Evolutionary conservation across 2,329 filamentous ascomycete species (phyloP), one percentile per base, ranked within the genome.

Genomic region (Penicillium sp.): DNA sequence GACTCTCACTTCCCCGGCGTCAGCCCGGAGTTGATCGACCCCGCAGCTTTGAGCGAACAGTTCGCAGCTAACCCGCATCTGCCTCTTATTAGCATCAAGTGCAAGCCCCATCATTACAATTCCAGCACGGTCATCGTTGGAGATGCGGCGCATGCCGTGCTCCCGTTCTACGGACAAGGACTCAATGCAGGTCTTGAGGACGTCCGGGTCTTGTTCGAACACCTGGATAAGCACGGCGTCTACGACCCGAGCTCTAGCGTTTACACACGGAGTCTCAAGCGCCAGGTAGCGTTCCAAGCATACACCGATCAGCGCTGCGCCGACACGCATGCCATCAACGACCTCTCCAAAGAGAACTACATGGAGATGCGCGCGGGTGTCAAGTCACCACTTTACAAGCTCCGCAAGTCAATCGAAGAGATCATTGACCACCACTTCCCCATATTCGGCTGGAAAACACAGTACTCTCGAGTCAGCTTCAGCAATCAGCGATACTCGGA

Each of bases 121-220:
- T 85, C 86, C 22, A 89, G 86, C 0, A 91, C 83, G 31, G 91
- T 96, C 56, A 91, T 99, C 46, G 71, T 99, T 34, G 94, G 94
- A 55, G 94, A 99, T 70, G 92, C 94, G 7, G 92, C 94, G 0
- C 94, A 99, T 71, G 94, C 95, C 54, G 97, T 99, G 87, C 92
- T 99, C 0, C 94, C 94, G 0, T 99, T 99, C 75, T 99, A 97
- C 72, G 94, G 94, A 0, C 94, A 99, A 73, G 94, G 94, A 36
- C 95, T 99, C 87, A 99, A 99, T 68, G 90, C 94, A 0, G 94
- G 94, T 0, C 84, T 99, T 40, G 94, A 99, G 76, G 93, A 97
- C 66, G 92, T 99, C 11, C 86, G 89, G 7, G 86, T 96, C 5
- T 83, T 99, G 1, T 99, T 96, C 74, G 85, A 87, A 0, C 81